phyloP scores from a whole-genome alignment of 1,139 yeast species.

The Debaryomycetaceae sp. region DNA sequence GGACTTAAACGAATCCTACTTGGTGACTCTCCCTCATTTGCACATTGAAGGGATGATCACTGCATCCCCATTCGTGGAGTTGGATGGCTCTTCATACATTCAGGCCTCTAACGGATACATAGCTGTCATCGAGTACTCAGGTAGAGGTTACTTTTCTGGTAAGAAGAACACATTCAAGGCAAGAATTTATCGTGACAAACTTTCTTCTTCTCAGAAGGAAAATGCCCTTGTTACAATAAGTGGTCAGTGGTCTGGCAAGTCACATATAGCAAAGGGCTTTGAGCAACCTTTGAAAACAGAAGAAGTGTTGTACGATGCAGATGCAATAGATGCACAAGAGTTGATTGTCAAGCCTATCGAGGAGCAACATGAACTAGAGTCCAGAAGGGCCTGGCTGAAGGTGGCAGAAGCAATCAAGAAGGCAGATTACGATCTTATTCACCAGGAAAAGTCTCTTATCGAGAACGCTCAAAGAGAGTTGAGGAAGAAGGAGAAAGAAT shows the following conservation, averaged over 20 bases:
- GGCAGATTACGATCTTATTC: constrained; percentile 73
- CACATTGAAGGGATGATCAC: constrained; percentile 91
- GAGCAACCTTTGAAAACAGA: constrained; percentile 38
- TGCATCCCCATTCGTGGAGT: constrained; percentile 86
- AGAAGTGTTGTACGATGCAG: constrained; percentile 70
- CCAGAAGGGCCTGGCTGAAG: constrained; percentile 79
- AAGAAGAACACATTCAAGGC: constrained; percentile 92
- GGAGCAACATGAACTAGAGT: constrained; percentile 71
- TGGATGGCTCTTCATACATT: constrained; percentile 81
- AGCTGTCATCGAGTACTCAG: constrained; percentile 75
- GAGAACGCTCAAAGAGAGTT: constrained; percentile 82
- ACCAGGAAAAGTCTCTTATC: constrained; percentile 67
- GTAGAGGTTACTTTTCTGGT: constrained; percentile 95
- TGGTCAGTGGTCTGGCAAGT: constrained; percentile 91
- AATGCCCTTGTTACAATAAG: constrained; percentile 71
- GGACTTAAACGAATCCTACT: constrained; percentile 62
- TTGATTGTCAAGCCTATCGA: constrained; percentile 75
- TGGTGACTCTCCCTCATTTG: constrained; percentile 90
- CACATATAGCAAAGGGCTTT: constrained; percentile 47
- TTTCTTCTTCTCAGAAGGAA: constrained; percentile 49
- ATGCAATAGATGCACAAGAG: constrained; percentile 45
- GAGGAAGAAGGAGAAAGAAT: constrained; percentile 66
- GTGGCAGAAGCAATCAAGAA: constrained; percentile 84
- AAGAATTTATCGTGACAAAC: constrained; percentile 57
- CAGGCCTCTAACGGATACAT: constrained; percentile 78